A percentile compares a stretch with the other conserved stretches of the same genome.
These are phyloP conservation scores for Penicillium sp. DNA, from an alignment of 2,329 filamentous ascomycete species.

Conservation along the genomic window DNA sequence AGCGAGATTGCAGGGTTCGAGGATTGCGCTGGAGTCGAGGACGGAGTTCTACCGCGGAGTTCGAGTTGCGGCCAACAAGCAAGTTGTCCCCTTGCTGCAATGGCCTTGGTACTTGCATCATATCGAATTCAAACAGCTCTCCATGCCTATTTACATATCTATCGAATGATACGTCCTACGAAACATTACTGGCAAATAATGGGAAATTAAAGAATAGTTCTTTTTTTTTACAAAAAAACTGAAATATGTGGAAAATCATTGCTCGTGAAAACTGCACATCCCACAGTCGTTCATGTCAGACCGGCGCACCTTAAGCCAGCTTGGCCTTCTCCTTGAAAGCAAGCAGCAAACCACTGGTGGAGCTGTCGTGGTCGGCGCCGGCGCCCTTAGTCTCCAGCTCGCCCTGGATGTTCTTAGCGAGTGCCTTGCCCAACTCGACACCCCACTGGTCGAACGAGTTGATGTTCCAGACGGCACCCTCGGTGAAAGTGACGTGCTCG, in stretches of 20 bases:
- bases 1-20: constrained; percentile 12
- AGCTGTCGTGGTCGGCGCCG: constrained; percentile 74
- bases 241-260: constrained; percentile 18
- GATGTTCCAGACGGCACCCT: constrained; percentile 98
- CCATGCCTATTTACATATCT: not conserved
- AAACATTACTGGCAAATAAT: not conserved
- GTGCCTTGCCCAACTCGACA: constrained; percentile 93
- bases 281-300: constrained; percentile 5
- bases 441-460: constrained; percentile 99
- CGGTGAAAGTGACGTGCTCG: constrained; percentile 96
- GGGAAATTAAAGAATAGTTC: not conserved
- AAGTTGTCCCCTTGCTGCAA: not conserved
- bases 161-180: not conserved
- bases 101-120: not conserved
- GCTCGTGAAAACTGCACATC: constrained; percentile 25
- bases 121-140: not conserved
- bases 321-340: constrained; percentile 81
- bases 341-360: constrained; percentile 83
- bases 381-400: constrained; percentile 78
- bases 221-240: constrained; percentile 10
- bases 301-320: constrained; percentile 33
- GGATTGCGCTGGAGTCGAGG: constrained; percentile 17
- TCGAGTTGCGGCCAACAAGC: constrained; percentile 6
- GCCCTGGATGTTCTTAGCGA: constrained; percentile 85
- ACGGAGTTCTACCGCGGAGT: constrained; percentile 19